Evolutionary conservation across 495 filamentous ascomycete species (phyloP), one percentile per base, ranked within the genome.

Genomic region (Xylona heveae): DNA sequence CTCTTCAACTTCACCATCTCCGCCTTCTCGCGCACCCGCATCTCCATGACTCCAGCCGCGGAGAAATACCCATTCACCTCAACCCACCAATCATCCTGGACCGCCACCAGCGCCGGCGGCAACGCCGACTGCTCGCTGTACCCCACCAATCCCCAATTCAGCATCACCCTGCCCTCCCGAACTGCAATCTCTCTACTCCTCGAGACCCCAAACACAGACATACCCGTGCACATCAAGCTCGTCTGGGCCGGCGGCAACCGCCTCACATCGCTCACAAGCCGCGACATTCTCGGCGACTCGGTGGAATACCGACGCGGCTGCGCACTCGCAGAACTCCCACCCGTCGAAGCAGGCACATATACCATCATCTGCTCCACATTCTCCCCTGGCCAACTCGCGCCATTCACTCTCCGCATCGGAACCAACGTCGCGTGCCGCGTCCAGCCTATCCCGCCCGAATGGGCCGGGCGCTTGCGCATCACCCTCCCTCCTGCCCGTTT

Each of bases 361-460:
- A 93, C 82, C 0, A 62, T 92, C 28, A 71, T 95, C 7, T 76
- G 70, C 41, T 83, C 76, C 5, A 92, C 88, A 1, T 94, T 90
- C 46, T 80, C 91, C 27, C 64, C 73, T 0, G 69, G 69, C 19
- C 75, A 84, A 44, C 51, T 66, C 2, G 81, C 68, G 2, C 59
- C 58, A n/a, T 95, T 90, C 52, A 68, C 59, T 2, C 57, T 97
- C 17, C 68, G 67, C 40, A 61, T 90, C 21, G 67, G 64, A 6
- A 68, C 76, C n/a, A 64, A 54, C 15, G 49, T 53, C 6, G 52
- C 61, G 2, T 63, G 68, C 24, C 23, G 38, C 0, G 38, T 84
- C 5, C 48, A 49, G 3, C 62, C 59, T 4, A 54, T 92, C 6
- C 56, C 64, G 0, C 48, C 66, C 6, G 77, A 80, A 44, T 62